Base-by-base conservation (phyloP, 2,329 filamentous ascomycete genomes). In the Fragosphaeria purpurea region DNA sequence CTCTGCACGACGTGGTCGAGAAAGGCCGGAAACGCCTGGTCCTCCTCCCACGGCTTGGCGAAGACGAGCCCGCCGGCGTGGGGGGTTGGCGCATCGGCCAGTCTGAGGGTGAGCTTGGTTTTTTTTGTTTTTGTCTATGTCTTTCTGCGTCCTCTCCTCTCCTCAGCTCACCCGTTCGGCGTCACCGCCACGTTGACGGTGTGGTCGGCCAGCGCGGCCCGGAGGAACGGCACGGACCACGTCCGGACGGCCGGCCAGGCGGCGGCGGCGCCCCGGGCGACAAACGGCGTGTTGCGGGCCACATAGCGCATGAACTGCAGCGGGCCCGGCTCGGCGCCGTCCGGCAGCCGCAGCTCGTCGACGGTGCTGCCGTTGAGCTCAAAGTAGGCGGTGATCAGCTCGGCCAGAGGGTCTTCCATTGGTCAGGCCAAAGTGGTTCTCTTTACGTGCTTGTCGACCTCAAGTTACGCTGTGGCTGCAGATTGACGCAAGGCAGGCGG, bases 241-340 rank as follows among this genome's bases (percentile, higher is more conserved):
- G 66, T 70, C 50, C 66, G 70, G 4, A 72, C 71, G 0, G 86
- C 85, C 40, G 70, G 67, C 85, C 86, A 91, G 38, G 73, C 65
- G 1, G 61, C 61, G 1, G 84, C 84, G 4, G 74, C 85, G 7
- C 73, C 69, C 39, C 83, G 75, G 33, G 90, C 70, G 3, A 91
- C 77, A 58, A 91, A 90, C 0, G 87, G 87, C 1, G 80, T 76
- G 62, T 91, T 93, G 38, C 71, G 74, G 12, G 83, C 75, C 22
- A 90, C 85, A 64, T 81, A 84, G 59, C 85, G 79, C 80, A 89
- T 85, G 62, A 91, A 91, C 61, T 90, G 83, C 6, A 93, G 74
- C 0, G 87, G 77, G 33, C 82, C 86, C 4, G 87, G 87, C 46
- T 83, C 78, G 44, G 9, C 32, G 22, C 35, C 48, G n/a, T 6